phyloP scores from a whole-genome alignment of 176 grass and related monocot genomes.

The Cenchrus americanus region DNA sequence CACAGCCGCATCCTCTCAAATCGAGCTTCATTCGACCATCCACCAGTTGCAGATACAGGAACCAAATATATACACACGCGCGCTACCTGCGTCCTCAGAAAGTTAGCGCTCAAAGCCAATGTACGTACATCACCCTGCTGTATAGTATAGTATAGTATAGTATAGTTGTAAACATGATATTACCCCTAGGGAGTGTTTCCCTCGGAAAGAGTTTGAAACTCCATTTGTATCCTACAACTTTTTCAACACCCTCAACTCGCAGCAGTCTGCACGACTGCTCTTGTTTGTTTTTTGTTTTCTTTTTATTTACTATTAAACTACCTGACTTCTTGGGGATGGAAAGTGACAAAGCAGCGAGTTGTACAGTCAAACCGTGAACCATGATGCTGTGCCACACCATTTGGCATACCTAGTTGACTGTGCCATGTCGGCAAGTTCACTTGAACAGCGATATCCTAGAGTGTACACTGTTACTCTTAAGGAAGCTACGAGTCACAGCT shows the following conservation, averaged over 20 bases:
- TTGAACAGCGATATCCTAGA: background rate
- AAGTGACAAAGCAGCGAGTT: too few species aligned
- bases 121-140: background rate
- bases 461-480: background rate
- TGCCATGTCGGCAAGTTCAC: background rate
- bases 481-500: background rate
- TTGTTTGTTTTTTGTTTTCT: too few species aligned
- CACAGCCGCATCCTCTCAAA: too few species aligned
- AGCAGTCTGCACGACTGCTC: background rate
- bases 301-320: background rate
- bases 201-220: background rate
- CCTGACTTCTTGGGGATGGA: background rate
- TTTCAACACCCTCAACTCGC: background rate
- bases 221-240: background rate
- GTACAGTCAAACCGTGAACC: background rate
- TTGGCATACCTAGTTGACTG: constrained; percentile 1
- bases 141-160: background rate
- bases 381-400: background rate
- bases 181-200: background rate
- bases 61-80: background rate
- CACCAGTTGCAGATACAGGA: background rate
- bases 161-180: background rate
- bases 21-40: too few species aligned
- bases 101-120: background rate
- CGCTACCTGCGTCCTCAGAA: background rate